Evolutionary conservation across 441 rosid species (phyloP), one percentile per base, ranked within the genome.

Genomic region (Manihot esculenta): DNA sequence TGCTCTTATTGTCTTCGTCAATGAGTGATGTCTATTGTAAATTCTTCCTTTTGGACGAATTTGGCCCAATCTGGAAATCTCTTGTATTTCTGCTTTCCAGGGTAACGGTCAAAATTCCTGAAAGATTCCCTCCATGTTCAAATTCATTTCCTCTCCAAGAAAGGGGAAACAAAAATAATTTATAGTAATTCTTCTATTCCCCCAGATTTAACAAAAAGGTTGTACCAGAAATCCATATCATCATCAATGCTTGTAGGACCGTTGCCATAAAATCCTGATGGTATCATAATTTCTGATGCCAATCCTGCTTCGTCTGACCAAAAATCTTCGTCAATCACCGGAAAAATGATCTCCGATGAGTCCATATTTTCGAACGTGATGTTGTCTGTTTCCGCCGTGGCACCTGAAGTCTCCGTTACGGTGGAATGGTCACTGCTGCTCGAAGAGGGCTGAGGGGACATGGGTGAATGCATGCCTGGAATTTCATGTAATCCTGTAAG

Each of bases 221-320:
- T 77, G 66, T 86, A 87, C 97, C 97, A 93, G 45, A 89, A 90
- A 10, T 81, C 89, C 86, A 86, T 79, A 62, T 57, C 79, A 70
- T 80, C 81, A 11, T 84, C 87, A 18, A 8, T 33, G 24, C 57
- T 62, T 7, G 47, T 64, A 35, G 27, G 71, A 70, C n/a, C 68
- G 10, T 54, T 35, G 41, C 41, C 41, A 35, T 35, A 35, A 35
- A 35, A 2, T 35, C 7, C 41, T 35, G 41, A 35, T 2, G 41
- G 41, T 35, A 35, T 7, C 41, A 35, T 35, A 35, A 3, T 35
- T 2, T 35, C 41, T 35, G 41, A 35, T 35, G 41, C 41, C 41
- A 35, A 35, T 35, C 5, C 68, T 14, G 74, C 74, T 23, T 86
- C 20, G 24, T 85, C 91, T 7, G 85, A 80, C 98, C 97, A 87